Evolutionary conservation across 345 rosid species (phyloP).

Genomic region (Salix exigua): DNA sequence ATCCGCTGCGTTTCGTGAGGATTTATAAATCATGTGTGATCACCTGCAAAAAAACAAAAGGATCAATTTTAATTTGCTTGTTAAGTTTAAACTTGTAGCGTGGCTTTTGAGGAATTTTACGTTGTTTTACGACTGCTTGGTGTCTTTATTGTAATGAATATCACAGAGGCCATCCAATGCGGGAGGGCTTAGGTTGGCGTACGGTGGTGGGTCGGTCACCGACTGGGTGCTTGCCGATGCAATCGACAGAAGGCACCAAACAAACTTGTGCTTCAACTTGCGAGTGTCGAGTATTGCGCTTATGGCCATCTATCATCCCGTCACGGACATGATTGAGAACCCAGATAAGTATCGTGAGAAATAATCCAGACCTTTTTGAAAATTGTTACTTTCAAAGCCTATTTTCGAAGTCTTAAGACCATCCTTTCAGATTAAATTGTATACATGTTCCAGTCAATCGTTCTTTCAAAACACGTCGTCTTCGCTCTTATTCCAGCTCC

Average conservation of each 20-base stretch:
- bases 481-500: too few relatives aligned
- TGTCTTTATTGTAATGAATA: too few relatives aligned
- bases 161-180: slow-evolving; percentile 24
- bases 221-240: slow-evolving; percentile 35
- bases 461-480: not conserved
- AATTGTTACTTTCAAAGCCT: too few relatives aligned
- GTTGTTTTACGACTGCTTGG: not conserved
- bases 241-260: slow-evolving; percentile 9
- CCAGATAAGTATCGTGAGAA: not conserved
- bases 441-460: not conserved
- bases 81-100: too few relatives aligned
- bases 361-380: too few relatives aligned
- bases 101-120: not conserved
- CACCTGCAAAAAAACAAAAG: too few relatives aligned
- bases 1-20: slow-evolving; percentile 13
- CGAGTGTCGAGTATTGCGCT: not conserved
- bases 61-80: too few relatives aligned
- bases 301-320: not conserved
- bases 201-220: slow-evolving; percentile 33
- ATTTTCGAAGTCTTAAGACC: not conserved
- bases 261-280: not conserved
- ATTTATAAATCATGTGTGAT: slow-evolving; percentile 26
- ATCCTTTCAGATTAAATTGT: not conserved
- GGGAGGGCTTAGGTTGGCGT: slow-evolving; percentile 31
- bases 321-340: not conserved